Base-by-base conservation (phyloP, 768 basidiomycete species). In the Lactifluus pinguis region DNA sequence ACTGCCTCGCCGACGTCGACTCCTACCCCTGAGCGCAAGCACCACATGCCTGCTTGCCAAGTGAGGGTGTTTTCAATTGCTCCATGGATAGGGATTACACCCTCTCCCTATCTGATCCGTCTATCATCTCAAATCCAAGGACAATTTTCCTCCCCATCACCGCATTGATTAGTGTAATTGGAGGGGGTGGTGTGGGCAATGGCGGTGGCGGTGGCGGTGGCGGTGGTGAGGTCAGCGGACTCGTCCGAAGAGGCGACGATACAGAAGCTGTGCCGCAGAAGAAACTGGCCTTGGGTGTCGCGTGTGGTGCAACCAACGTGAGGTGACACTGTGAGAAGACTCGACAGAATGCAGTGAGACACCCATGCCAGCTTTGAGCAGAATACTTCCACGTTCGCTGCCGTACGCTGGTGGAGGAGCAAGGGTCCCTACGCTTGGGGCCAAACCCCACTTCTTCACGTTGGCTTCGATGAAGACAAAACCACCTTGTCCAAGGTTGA, bases 381-480 rank as follows among this genome's bases (percentile, higher is more conserved):
- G 77, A 60, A 99, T 98, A 70, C 92, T 95, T 8, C 95, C 97
- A 11, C 94, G 82, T 72, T 99, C 97, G 68, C 90, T 93, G 17
- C 97, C 97, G 73, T 98, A 98, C 0, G 97, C 95, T 6, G 97
- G 97, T 32, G 97, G 97, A 15, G 97, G 97, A 1, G 95, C 95
- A 10, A 98, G 80, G 0, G 97, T 98, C 50, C 97, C 97, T 14
- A 95, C 87, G 71, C 94, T 97, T 8, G 97, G 97, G 38, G 97
- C 97, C 36, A 98, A 75, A 17, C 97, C 97, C 97, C 97, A 99
- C 72, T 98, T 98, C 81, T 99, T 99, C 64, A 99, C 97, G 70
- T 99, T 98, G 38, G 97, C 97, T 75, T 99, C 97, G 68, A 99
- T 98, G 68, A 97, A 98, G 42, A 98, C 97, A 71, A 99, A 99